Conservation (phyloP, 257 asterid species). For the Solanum gandarillasii region DNA sequence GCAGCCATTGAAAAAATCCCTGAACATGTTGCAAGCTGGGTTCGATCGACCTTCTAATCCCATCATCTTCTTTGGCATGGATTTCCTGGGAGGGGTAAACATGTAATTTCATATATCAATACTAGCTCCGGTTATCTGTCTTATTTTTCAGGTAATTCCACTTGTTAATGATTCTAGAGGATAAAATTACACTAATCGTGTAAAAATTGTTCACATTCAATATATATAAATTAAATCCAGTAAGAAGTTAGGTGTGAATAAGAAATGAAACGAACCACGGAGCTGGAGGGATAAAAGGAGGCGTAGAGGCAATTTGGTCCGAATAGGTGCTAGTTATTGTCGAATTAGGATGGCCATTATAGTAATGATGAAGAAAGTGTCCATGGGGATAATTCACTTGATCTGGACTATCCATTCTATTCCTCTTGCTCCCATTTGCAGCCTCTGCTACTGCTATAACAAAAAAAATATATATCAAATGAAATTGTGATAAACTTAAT, state of each 20-base stretch:
- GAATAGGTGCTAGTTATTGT: background rate
- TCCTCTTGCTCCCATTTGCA: conserved; percentile 5
- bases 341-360: background rate
- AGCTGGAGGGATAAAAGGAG: background rate
- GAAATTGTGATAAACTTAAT: background rate
- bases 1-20: conserved; percentile 17
- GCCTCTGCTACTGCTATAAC: conserved; percentile 11
- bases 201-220: background rate
- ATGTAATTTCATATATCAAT: background rate
- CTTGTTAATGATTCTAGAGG: background rate
- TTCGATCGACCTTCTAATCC: background rate
- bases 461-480: background rate
- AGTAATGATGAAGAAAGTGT: background rate
- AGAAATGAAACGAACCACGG: background rate
- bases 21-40: conserved; percentile 10
- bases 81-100: background rate
- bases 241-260: background rate
- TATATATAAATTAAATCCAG: background rate
- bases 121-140: background rate
- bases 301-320: background rate
- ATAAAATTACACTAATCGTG: background rate
- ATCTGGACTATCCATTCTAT: background rate
- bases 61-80: background rate
- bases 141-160: background rate
- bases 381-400: background rate